Conservation (phyloP, 1,139 yeast species). For the Suhomyces atakaporum region DNA sequence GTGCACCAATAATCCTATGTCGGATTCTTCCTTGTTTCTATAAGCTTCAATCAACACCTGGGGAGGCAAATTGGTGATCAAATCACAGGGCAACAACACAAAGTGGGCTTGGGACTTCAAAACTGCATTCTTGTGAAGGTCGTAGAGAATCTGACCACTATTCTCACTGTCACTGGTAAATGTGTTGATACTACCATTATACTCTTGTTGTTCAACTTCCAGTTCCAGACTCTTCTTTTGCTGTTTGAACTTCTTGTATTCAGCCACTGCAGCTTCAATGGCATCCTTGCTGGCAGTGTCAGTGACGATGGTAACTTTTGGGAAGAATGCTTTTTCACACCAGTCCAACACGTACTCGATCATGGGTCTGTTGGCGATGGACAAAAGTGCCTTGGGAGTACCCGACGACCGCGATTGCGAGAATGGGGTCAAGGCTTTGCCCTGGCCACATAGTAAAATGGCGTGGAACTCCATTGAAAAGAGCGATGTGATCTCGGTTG, state of each 20-base stretch:
- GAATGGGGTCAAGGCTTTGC: conserved; percentile 71
- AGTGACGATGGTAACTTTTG: conserved; percentile 47
- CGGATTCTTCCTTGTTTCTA: conserved; percentile 64
- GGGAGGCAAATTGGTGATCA: conserved; percentile 89
- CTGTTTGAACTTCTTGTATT: conserved; percentile 32
- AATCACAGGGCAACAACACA: conserved; percentile 88
- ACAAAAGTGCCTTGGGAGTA: conserved; percentile 78
- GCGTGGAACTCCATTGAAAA: conserved; percentile 85
- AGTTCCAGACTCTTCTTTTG: conserved; percentile 10
- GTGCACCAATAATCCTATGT: conserved; percentile 69
- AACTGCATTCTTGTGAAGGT: conserved; percentile 46
- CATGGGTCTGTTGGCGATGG: conserved; percentile 91
- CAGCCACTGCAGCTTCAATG: conserved; percentile 46
- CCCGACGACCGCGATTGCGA: conserved; percentile 62
- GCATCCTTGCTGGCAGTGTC: conserved; percentile 30
- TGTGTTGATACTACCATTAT: conserved; percentile 38
- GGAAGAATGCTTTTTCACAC: conserved; percentile 87
- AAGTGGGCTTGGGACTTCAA: conserved; percentile 49
- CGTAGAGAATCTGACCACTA: conserved; percentile 65
- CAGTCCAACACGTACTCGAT: conserved; percentile 84
- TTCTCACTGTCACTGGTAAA: conserved; percentile 47
- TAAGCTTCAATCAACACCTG: conserved; percentile 83
- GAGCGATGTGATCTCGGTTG: neutral
- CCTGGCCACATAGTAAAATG: conserved; percentile 83
- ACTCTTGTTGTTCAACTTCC: conserved; percentile 3